Percentiles rank a stretch among this genome's conserved stretches.
phyloP scores from a whole-genome alignment of 2,329 filamentous ascomycete species.

The Fusarium globosum region DNA sequence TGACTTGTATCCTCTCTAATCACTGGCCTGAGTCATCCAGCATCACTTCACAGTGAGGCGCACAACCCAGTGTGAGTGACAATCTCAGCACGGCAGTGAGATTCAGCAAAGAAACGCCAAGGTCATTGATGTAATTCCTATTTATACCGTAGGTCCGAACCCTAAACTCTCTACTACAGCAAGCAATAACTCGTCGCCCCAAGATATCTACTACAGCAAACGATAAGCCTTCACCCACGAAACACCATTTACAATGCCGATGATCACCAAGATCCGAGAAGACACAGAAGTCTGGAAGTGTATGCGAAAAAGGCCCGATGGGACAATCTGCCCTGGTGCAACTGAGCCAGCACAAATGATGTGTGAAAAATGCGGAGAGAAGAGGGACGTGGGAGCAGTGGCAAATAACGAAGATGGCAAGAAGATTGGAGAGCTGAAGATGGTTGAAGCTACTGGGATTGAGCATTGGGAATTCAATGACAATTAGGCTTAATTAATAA shows the following conservation, averaged over 20 bases:
- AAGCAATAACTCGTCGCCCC: accelerated
- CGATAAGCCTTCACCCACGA: accelerated
- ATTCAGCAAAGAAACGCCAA: accelerated
- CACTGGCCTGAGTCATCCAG: accelerated
- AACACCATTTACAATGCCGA: background rate
- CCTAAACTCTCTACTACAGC: background rate
- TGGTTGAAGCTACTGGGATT: background rate
- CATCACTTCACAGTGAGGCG: accelerated
- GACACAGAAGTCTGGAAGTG: background rate
- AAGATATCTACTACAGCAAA: no score
- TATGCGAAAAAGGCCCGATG: background rate
- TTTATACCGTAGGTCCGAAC: no score
- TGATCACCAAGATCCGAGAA: background rate
- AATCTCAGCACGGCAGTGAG: accelerated
- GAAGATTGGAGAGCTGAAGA: background rate
- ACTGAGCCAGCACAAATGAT: background rate
- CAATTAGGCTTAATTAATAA: background rate
- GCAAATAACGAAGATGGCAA: background rate
- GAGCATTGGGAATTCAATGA: background rate
- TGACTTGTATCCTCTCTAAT: accelerated
- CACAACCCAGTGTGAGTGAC: accelerated
- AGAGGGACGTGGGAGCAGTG: background rate
- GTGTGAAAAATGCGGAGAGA: background rate
- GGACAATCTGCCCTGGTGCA: background rate
- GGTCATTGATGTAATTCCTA: accelerated